phyloP scores from a whole-genome alignment of 805 yeast species.

The Yarrowia deformans region DNA sequence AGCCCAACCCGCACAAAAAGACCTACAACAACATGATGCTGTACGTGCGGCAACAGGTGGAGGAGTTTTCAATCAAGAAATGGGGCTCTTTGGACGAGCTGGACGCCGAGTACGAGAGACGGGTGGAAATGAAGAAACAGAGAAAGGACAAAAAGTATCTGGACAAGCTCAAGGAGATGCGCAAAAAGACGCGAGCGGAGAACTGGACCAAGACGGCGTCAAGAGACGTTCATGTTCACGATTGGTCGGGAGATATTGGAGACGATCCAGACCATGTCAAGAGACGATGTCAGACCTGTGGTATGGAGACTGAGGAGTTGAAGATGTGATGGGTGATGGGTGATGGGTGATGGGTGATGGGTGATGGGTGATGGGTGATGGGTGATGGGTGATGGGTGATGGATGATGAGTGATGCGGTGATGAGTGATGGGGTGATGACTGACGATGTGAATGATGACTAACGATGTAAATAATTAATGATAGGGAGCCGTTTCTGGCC shows the following conservation, averaged over 20 bases:
- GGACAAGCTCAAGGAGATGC: slow-evolving; percentile 81
- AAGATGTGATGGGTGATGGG: slow-evolving; percentile 15
- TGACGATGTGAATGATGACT: too few relatives aligned
- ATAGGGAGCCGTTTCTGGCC: too few relatives aligned
- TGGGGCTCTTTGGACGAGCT: slow-evolving; percentile 92
- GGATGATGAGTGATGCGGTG: too few relatives aligned
- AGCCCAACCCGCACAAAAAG: slow-evolving; percentile 92
- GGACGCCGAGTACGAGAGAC: slow-evolving; percentile 89
- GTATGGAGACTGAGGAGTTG: slow-evolving; percentile 80
- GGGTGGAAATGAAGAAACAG: slow-evolving; percentile 74
- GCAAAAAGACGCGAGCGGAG: slow-evolving; percentile 91
- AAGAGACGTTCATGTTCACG: slow-evolving; percentile 62
- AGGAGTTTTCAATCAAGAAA: slow-evolving; percentile 87
- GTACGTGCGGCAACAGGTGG: slow-evolving; percentile 89
- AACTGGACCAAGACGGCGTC: slow-evolving; percentile 71
- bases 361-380: too few relatives aligned
- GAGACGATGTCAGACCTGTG: slow-evolving; percentile 78
- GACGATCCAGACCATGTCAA: background rate
- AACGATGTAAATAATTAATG: too few relatives aligned
- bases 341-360: too few relatives aligned
- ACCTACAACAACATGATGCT: slow-evolving; percentile 92
- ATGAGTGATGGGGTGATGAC: too few relatives aligned
- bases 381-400: too few relatives aligned
- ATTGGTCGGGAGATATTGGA: slow-evolving; percentile 50
- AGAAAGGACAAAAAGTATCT: slow-evolving; percentile 82